These are phyloP conservation scores for Dionaea muscipula DNA, from an alignment of 179 eudicot genomes.

Conservation along the genomic window DNA sequence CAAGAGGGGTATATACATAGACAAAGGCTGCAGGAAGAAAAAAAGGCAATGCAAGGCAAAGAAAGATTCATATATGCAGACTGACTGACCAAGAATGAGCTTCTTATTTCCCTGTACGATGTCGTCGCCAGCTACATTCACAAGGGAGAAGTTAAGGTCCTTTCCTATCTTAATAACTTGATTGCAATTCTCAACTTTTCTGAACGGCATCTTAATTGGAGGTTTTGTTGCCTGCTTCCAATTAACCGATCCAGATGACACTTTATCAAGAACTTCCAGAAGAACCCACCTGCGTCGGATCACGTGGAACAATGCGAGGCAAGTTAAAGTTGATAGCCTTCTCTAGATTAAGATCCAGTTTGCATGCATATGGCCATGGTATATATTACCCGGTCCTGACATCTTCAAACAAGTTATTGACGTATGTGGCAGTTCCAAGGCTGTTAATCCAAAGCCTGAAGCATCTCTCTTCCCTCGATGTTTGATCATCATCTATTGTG, in stretches of 20 bases:
- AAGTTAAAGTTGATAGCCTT: background rate
- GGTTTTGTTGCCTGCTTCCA: conserved; percentile 48
- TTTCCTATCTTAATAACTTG: conserved; percentile 41
- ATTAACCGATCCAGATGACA: conserved; percentile 36
- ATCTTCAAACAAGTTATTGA: conserved; percentile 49
- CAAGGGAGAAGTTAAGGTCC: conserved; percentile 39
- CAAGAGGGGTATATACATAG: background rate
- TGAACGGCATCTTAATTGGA: conserved; percentile 43
- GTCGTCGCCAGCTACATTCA: conserved; percentile 39
- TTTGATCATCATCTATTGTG: conserved; percentile 33
- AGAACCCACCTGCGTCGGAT: conserved; percentile 32
- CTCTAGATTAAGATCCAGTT: background rate
- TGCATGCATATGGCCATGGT: no score
- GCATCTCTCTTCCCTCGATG: conserved; percentile 49
- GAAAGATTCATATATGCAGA: background rate
- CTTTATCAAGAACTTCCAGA: conserved; percentile 43
- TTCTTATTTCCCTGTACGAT: conserved; percentile 51
- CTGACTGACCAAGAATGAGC: conserved; percentile 34
- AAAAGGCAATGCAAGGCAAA: background rate
- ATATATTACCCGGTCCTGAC: conserved; percentile 39
- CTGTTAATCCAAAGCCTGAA: conserved; percentile 51
- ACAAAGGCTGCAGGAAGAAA: background rate
- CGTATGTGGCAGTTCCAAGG: conserved; percentile 36
- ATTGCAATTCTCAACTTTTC: conserved; percentile 50
- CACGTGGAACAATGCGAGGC: conserved; percentile 2